Evolutionary conservation across 2,329 filamentous ascomycete genomes (phyloP).

Genomic region (Ascochyta clinopodiicola): DNA sequence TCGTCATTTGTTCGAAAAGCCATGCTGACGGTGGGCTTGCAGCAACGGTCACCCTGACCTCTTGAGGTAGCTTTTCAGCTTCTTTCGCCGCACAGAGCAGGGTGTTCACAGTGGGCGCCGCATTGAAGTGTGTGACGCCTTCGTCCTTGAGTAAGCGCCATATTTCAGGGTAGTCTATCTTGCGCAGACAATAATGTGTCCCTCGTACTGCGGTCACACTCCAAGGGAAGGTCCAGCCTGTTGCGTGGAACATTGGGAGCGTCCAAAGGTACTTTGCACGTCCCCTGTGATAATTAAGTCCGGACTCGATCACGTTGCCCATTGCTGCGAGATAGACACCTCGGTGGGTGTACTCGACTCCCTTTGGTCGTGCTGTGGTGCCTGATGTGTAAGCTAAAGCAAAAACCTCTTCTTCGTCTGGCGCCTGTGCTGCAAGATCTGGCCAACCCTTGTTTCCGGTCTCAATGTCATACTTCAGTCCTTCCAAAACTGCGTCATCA

Average conservation of each 20-base stretch:
- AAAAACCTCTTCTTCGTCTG: constrained; percentile 79
- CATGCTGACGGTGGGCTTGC: constrained; percentile 88
- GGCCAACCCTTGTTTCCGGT: constrained; percentile 76
- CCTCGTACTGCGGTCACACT: constrained; percentile 89
- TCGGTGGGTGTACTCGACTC: constrained; percentile 89
- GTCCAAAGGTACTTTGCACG: constrained; percentile 89
- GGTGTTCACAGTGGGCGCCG: constrained; percentile 95
- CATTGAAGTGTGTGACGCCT: constrained; percentile 91
- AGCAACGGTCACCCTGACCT: constrained; percentile 88
- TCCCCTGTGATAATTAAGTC: constrained; percentile 73
- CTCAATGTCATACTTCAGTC: constrained; percentile 73
- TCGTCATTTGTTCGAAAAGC: constrained; percentile 91
- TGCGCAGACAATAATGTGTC: constrained; percentile 93
- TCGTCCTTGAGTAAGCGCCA: constrained; percentile 89
- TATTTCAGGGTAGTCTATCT: constrained; percentile 92
- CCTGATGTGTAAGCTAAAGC: constrained; percentile 94
- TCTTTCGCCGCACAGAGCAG: constrained; percentile 81
- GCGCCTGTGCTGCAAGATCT: constrained; percentile 72
- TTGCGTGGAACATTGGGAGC: constrained; percentile 81
- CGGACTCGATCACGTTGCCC: constrained; percentile 87
- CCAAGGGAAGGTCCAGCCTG: constrained; percentile 88
- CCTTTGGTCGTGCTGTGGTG: constrained; percentile 90
- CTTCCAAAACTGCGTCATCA: constrained; percentile 82
- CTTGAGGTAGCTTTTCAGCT: constrained; percentile 71
- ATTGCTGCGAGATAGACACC: constrained; percentile 84